phyloP scores from a whole-genome alignment of 1,284 basidiomycete genomes.

The Moesziomyces antarcticus region DNA sequence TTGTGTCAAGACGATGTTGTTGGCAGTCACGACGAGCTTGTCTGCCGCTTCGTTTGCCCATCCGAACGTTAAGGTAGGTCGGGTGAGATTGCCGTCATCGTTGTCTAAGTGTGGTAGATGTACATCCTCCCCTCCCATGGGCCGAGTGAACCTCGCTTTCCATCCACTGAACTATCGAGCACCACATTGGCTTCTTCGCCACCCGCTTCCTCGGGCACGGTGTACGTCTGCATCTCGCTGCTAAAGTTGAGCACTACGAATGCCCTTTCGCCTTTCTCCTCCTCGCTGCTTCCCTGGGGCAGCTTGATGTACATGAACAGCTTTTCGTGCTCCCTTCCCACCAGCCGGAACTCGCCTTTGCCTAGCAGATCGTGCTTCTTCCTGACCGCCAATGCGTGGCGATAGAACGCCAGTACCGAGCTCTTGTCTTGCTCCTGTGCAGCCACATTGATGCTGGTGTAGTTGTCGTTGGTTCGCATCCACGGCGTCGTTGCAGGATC shows the following conservation, averaged over 20 bases:
- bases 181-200: conserved; percentile 15
- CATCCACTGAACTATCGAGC: conserved; percentile 8
- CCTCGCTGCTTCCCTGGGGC: conserved; percentile 62
- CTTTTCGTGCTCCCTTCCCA: conserved; percentile 70
- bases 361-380: conserved; percentile 73
- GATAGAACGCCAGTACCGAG: conserved; percentile 76
- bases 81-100: too few species aligned
- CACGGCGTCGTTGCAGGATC: conserved; percentile 72
- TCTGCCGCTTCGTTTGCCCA: too few species aligned
- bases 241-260: conserved; percentile 46
- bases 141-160: conserved; percentile 13
- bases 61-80: too few species aligned
- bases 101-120: conserved; percentile 8
- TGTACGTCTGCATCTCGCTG: conserved; percentile 13
- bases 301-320: conserved; percentile 74
- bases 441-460: conserved; percentile 74
- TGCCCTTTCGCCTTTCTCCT: conserved; percentile 26
- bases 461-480: conserved; percentile 82
- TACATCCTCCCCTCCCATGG: conserved; percentile 37
- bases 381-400: conserved; percentile 72
- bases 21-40: too few species aligned
- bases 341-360: conserved; percentile 74
- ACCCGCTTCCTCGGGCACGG: conserved; percentile 28
- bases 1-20: too few species aligned
- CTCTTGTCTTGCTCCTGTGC: conserved; percentile 71